These are phyloP conservation scores for Trichoderma lentiforme DNA, from an alignment of 2,329 filamentous ascomycete species.

Conservation along the genomic window DNA sequence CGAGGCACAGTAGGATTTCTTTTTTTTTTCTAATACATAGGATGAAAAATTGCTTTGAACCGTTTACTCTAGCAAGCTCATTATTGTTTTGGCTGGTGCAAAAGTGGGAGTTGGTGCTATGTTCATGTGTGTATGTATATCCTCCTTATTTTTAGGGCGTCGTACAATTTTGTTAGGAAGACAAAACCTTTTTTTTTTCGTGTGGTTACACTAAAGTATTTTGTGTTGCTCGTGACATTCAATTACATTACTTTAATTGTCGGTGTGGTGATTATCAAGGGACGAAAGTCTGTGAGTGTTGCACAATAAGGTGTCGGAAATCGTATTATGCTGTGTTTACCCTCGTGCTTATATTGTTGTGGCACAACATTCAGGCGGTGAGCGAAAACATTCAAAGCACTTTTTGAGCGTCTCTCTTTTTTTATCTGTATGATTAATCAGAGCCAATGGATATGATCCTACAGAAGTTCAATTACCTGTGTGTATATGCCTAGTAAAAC, in stretches of 20 bases:
- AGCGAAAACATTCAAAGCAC: neutral
- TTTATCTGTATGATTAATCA: neutral
- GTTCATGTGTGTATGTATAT: neutral
- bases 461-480: neutral
- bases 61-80: neutral
- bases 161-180: neutral
- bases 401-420: neutral
- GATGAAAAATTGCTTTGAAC: neutral
- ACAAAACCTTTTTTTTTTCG: neutral
- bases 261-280: neutral
- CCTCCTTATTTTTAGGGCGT: neutral
- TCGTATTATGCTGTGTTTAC: neutral
- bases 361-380: neutral
- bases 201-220: neutral
- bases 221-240: neutral
- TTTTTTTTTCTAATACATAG: neutral
- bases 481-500: neutral
- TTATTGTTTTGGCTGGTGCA: neutral
- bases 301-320: neutral
- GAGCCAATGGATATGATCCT: neutral
- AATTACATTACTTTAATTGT: neutral
- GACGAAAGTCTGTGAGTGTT: neutral
- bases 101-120: neutral
- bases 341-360: neutral
- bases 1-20: neutral